phyloP scores from a whole-genome alignment of 257 asterid genomes.

The Plectranthus barbatus region DNA sequence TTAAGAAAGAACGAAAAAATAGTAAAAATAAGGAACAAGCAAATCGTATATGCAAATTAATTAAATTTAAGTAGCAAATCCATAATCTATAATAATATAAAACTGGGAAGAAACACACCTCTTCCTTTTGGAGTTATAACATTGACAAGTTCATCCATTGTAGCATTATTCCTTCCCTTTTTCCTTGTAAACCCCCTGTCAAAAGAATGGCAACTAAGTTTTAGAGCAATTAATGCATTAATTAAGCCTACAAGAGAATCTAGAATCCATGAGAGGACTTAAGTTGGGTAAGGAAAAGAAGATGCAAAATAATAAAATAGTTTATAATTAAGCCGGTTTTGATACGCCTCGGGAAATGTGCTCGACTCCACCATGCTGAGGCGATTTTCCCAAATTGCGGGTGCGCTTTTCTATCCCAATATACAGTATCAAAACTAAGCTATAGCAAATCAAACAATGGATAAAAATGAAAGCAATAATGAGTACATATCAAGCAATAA shows the following conservation, averaged over 20 bases:
- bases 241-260: background rate
- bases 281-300: background rate
- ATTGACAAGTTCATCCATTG: constrained; percentile 65
- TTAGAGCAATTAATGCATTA: constrained; percentile 1
- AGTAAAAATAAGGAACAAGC: background rate
- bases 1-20: background rate
- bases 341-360: no score
- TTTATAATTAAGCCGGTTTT: no score
- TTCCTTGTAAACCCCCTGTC: constrained; percentile 52
- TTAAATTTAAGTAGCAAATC: background rate
- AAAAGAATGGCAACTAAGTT: constrained; percentile 13
- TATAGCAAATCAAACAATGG: no score
- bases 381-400: no score
- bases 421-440: no score
- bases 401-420: no score
- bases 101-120: constrained; percentile 30
- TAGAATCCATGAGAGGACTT: background rate
- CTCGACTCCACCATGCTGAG: no score
- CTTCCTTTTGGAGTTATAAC: constrained; percentile 73
- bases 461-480: no score
- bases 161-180: constrained; percentile 65
- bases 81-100: background rate
- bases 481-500: no score
- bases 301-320: no score
- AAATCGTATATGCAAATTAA: background rate